Base-by-base conservation (phyloP, 306 rosid species). In the Hippophae gyantsensis region DNA sequence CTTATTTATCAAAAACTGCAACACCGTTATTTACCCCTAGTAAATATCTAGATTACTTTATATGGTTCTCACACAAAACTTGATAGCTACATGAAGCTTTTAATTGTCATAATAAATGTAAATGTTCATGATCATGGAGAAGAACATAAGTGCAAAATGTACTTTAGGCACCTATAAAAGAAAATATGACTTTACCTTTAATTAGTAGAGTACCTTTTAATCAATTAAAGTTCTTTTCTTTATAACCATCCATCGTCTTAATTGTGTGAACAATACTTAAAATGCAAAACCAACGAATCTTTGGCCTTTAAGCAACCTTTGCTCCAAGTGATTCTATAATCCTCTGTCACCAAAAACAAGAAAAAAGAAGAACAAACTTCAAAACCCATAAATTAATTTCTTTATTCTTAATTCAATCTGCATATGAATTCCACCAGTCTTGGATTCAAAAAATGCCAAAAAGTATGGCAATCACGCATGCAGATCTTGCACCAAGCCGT, bases 291-390 rank as follows among this genome's bases (percentile, higher is more conserved):
- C 59, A 54, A 43, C 12, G 97, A 86, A 93, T 93, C 81, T 78
- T 71, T 76, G 38, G 62, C 79, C 81, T 65, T 80, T 66, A 88
- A 84, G 97, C 85, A 88, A 93, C 90, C 95, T 80, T 93, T 78
- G 82, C 69, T 79, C 71, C 90, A 88, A 93, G 95, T 81, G 66
- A 93, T 86, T 80, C 90, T 74, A 4, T 13, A 72, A 76, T 74
- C 5, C 67, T 66, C 42, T 52, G 50, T 67, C 62, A 12, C 49
- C 61, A 74, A 56, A n/a, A 58, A 53, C 58, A 58, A n/a, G 59
- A 58, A 62, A 58, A 57, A 23, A 58, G 57, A 52, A 18, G 23
- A 18, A 18, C 23, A 18, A 18, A 18, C 23, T 18, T 18, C 7
- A 13, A 71, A 13, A 52, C 26, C 12, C 55, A n/a, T 54, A 42